phyloP scores from a whole-genome alignment of 768 basidiomycete genomes.

The Collybia nuda region DNA sequence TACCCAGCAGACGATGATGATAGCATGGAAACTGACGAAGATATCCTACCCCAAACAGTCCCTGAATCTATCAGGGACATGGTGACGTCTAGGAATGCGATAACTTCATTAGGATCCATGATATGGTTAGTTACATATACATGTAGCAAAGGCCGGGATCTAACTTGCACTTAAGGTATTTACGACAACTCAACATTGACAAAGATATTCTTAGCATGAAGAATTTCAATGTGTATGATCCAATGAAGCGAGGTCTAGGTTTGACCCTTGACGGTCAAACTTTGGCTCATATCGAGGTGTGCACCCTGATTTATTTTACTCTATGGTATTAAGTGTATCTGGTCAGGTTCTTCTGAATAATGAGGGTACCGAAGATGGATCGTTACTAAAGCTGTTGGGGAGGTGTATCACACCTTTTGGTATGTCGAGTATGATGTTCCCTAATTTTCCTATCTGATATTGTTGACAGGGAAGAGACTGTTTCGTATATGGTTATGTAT shows the following conservation, averaged over 20 bases:
- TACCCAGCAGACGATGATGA: conserved; percentile 51
- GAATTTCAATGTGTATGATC: conserved; percentile 98
- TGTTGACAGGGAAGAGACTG: conserved; percentile 77
- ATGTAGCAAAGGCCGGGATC: not conserved
- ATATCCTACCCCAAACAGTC: conserved; percentile 39
- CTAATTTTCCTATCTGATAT: conserved; percentile 1
- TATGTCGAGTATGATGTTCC: conserved; percentile 27
- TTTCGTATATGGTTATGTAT: conserved; percentile 97
- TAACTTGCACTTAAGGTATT: conserved; percentile 54
- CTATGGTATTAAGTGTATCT: not conserved
- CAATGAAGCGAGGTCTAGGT: conserved; percentile 86
- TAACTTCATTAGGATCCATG: conserved; percentile 89
- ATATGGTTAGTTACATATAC: conserved; percentile 62
- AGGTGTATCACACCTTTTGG: conserved; percentile 93
- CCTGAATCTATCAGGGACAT: conserved; percentile 79
- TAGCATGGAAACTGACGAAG: conserved; percentile 41
- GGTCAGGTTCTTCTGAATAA: conserved; percentile 81
- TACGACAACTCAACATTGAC: conserved; percentile 93
- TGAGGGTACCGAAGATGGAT: conserved; percentile 91
- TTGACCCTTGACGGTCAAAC: conserved; percentile 93
- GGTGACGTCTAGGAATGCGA: conserved; percentile 61
- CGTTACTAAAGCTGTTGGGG: conserved; percentile 77
- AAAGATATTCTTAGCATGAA: conserved; percentile 93
- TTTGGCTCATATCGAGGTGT: conserved; percentile 89
- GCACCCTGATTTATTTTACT: conserved; percentile 8